These are phyloP conservation scores for Neonothopanus nambi DNA, from an alignment of 1,284 basidiomycete species.

Conservation along the genomic window DNA sequence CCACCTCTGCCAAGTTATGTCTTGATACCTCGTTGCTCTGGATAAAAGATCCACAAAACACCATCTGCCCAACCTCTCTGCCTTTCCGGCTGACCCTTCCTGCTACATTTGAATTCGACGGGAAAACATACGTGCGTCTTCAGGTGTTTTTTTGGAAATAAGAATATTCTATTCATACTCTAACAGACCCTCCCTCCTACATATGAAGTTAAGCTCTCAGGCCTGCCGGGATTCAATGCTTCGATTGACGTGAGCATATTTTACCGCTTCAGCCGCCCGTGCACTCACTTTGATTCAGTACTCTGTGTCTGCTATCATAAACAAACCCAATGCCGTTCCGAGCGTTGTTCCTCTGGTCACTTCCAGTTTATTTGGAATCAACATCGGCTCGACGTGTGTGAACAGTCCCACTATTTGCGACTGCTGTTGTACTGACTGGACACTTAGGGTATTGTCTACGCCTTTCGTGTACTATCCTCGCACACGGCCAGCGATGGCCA, in stretches of 20 bases:
- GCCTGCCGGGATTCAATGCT: slow-evolving; percentile 67
- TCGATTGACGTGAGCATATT: slow-evolving; percentile 41
- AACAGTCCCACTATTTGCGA: slow-evolving; percentile 6
- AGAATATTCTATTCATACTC: slow-evolving; percentile 9
- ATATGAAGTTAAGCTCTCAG: slow-evolving; percentile 58
- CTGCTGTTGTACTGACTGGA: not conserved
- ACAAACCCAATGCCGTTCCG: slow-evolving; percentile 39
- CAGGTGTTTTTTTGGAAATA: slow-evolving; percentile 14
- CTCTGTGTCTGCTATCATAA: slow-evolving; percentile 47
- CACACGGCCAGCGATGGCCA: slow-evolving; percentile 53
- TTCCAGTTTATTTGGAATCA: slow-evolving; percentile 46
- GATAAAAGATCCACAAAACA: slow-evolving; percentile 45
- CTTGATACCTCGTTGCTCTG: slow-evolving; percentile 55
- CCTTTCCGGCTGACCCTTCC: slow-evolving; percentile 60
- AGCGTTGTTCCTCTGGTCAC: slow-evolving; percentile 41
- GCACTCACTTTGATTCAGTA: slow-evolving; percentile 39
- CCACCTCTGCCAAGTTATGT: slow-evolving; percentile 50
- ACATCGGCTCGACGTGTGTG: slow-evolving; percentile 45
- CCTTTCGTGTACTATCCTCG: slow-evolving; percentile 68
- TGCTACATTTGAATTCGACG: slow-evolving; percentile 53
- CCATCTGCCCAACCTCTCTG: slow-evolving; percentile 51
- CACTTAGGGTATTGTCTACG: slow-evolving; percentile 53
- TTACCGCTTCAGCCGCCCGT: not conserved
- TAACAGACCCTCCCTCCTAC: slow-evolving; percentile 64
- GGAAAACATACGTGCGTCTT: slow-evolving; percentile 55